phyloP scores from a whole-genome alignment of 31 red algal species.

The Asparagopsis taxiformis region DNA sequence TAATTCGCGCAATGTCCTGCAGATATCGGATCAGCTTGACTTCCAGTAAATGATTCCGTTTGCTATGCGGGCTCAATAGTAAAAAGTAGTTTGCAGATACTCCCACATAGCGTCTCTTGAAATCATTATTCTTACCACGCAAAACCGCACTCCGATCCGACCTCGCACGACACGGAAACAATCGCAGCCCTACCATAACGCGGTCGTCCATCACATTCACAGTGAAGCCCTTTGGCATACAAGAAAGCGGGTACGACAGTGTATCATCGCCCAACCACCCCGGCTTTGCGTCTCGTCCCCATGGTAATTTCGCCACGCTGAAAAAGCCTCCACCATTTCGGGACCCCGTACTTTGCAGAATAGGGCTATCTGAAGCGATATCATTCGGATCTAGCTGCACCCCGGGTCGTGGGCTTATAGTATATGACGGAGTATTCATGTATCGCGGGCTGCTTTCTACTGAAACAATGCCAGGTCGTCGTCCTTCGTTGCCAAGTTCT shows the following conservation, averaged over 20 bases:
- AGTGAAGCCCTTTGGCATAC: slow-evolving; percentile 78
- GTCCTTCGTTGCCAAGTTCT: slow-evolving; percentile 1
- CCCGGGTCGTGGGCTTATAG: slow-evolving; percentile 28
- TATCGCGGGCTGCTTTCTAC: slow-evolving; percentile 27
- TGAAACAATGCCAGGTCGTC: not conserved
- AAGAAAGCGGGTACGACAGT: slow-evolving; percentile 29
- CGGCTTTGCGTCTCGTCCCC: slow-evolving; percentile 78
- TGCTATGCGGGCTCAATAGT: slow-evolving; percentile 65
- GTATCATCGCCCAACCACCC: slow-evolving; percentile 72
- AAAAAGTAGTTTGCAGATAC: slow-evolving; percentile 80
- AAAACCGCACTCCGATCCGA: slow-evolving; percentile 35
- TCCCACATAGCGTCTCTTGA: slow-evolving; percentile 80
- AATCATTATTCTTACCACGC: slow-evolving; percentile 46
- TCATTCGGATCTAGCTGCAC: slow-evolving; percentile 5
- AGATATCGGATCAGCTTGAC: slow-evolving; percentile 74
- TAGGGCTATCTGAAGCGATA: slow-evolving; percentile 14
- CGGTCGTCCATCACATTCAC: slow-evolving; percentile 75
- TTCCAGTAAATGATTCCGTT: slow-evolving; percentile 69
- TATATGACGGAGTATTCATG: slow-evolving; percentile 2
- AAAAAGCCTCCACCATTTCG: slow-evolving; percentile 27
- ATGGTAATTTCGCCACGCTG: slow-evolving; percentile 43
- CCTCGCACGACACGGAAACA: slow-evolving; percentile 87
- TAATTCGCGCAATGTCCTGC: slow-evolving; percentile 82
- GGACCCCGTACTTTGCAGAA: slow-evolving; percentile 10
- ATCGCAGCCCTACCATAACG: slow-evolving; percentile 67